A percentile compares a stretch with the other conserved stretches of the same genome.
Evolutionary conservation across 2,329 filamentous ascomycete genomes (phyloP).

Genomic region (Balansia obtecta): DNA sequence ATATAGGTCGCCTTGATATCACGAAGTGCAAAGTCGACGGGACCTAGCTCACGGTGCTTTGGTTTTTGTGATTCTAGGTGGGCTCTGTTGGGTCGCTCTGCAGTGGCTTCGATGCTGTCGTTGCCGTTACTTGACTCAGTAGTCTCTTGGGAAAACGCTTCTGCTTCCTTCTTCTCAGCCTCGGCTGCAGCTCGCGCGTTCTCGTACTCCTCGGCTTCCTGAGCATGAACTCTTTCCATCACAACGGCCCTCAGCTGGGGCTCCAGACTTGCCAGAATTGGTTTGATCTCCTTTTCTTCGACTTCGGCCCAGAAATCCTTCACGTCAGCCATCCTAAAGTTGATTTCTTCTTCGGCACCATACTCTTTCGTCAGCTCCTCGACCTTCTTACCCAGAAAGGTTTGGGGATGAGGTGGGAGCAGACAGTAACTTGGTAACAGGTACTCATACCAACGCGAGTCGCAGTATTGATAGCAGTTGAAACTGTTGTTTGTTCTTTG

Average conservation of each 20-base stretch:
- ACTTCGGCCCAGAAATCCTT: constrained; percentile 70
- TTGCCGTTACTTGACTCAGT: background rate
- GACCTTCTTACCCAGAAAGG: constrained; percentile 73
- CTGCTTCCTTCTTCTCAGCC: constrained; percentile 10
- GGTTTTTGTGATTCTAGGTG: constrained; percentile 21
- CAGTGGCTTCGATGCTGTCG: constrained; percentile 3
- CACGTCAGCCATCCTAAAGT: constrained; percentile 62
- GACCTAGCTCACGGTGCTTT: constrained; percentile 29
- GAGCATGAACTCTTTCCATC: constrained; percentile 44
- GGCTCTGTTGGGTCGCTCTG: constrained; percentile 12
- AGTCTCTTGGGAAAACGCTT: constrained; percentile 10
- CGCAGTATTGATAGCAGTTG: constrained; percentile 88
- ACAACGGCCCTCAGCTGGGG: constrained; percentile 52
- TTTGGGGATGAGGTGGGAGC: constrained; percentile 80
- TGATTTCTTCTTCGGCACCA: constrained; percentile 56
- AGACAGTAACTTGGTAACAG: constrained; percentile 88
- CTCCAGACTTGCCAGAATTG: constrained; percentile 48
- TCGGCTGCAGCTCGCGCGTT: constrained; percentile 3
- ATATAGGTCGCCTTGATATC: constrained; percentile 74
- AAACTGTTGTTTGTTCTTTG: constrained; percentile 82
- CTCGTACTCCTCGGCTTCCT: constrained; percentile 16
- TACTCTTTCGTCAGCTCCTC: constrained; percentile 64
- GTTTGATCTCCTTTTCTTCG: constrained; percentile 70
- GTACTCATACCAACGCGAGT: constrained; percentile 96
- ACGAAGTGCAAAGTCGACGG: constrained; percentile 54